phyloP scores from a whole-genome alignment of 2,329 filamentous ascomycete genomes.

The Sphaceloma murrayae region DNA sequence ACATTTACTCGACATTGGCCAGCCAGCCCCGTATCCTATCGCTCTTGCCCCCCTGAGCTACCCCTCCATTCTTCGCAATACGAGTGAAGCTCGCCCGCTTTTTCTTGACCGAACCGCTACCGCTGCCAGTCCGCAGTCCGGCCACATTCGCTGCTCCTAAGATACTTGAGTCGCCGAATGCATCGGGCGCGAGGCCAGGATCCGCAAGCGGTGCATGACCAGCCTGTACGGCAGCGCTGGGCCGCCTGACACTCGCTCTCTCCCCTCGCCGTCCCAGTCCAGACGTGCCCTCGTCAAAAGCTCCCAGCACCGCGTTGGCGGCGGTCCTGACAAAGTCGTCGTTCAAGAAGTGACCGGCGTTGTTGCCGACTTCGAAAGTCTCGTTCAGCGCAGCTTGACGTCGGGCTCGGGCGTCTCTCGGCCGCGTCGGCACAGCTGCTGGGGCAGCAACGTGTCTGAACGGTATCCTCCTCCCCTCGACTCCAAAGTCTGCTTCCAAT shows the following conservation, averaged over 20 bases:
- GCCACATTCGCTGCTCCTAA: slow-evolving; percentile 20
- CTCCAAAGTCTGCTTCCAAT: slow-evolving; percentile 26
- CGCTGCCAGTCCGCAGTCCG: neutral
- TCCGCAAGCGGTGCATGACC: slow-evolving; percentile 17
- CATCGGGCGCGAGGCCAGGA: slow-evolving; percentile 26
- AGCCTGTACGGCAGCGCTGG: slow-evolving; percentile 19
- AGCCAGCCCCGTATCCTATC: slow-evolving; percentile 12
- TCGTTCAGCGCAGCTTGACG: slow-evolving; percentile 19
- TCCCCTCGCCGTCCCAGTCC: slow-evolving; percentile 26
- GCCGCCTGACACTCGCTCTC: slow-evolving; percentile 24
- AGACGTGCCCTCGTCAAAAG: slow-evolving; percentile 25
- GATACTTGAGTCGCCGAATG: slow-evolving; percentile 29
- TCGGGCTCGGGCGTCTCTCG: too few species aligned
- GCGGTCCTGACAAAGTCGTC: slow-evolving; percentile 43
- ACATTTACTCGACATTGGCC: slow-evolving; percentile 12
- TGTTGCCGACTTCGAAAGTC: slow-evolving; percentile 40
- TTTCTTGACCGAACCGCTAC: slow-evolving; percentile 1
- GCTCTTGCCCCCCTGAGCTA: slow-evolving; percentile 4
- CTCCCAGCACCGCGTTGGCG: slow-evolving; percentile 27
- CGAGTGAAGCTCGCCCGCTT: slow-evolving; percentile 8
- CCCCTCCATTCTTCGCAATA: slow-evolving; percentile 14
- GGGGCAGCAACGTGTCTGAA: slow-evolving; percentile 19
- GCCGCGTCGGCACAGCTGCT: slow-evolving; percentile 32
- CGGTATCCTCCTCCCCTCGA: slow-evolving; percentile 22
- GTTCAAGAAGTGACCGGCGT: slow-evolving; percentile 51